phyloP scores from a whole-genome alignment of 2,329 filamentous ascomycete genomes.

The Neonectria neomacrospora region DNA sequence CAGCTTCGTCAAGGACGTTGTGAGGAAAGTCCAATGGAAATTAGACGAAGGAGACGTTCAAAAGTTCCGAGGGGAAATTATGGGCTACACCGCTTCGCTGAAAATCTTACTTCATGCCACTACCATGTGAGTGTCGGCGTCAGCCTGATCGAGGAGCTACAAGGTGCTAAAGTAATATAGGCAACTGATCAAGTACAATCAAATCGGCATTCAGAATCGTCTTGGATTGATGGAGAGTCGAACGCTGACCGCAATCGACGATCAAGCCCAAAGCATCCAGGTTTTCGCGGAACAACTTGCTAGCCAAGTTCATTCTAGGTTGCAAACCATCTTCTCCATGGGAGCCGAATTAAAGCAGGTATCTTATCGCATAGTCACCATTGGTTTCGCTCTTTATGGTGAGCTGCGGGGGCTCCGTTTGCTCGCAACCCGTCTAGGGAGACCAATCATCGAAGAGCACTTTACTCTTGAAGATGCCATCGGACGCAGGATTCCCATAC shows the following conservation, averaged over 20 bases:
- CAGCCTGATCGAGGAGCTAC: no score
- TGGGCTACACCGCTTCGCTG: neutral
- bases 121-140: neutral
- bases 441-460: slow-evolving; percentile 2
- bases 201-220: neutral
- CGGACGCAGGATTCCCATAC: slow-evolving; percentile 2
- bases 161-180: no score
- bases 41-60: neutral
- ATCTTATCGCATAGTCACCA: neutral
- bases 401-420: neutral
- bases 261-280: neutral
- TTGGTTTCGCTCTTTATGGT: neutral
- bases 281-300: neutral
- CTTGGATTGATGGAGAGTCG: neutral
- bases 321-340: neutral
- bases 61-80: neutral
- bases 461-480: slow-evolving; percentile 6
- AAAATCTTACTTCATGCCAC: neutral
- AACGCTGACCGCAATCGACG: neutral
- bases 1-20: neutral
- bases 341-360: neutral
- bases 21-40: slow-evolving; percentile 3
- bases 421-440: neutral
- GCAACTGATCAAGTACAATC: neutral
- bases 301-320: neutral